Percentiles rank a stretch among this genome's conserved stretches.
Evolutionary conservation across 1,284 basidiomycete species (phyloP).

Genomic region (Lentinula novae-zelandiae): DNA sequence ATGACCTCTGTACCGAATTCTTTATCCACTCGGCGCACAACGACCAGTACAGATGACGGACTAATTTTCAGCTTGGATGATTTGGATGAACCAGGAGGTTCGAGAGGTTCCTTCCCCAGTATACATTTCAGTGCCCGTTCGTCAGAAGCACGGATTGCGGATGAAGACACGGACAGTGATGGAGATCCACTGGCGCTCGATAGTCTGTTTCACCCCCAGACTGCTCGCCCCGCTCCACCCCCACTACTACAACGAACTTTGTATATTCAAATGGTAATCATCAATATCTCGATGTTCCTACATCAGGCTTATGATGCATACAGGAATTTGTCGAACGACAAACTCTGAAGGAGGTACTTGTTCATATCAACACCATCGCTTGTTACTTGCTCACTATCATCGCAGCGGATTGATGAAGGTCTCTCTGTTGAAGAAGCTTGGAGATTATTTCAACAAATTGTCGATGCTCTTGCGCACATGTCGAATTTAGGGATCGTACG

Average conservation of each 20-base stretch:
- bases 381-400: background rate
- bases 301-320: conserved; percentile 5
- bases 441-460: conserved; percentile 86
- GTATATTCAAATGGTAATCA: conserved; percentile 84
- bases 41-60: conserved; percentile 35
- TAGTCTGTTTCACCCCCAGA: conserved; percentile 16
- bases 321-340: conserved; percentile 88
- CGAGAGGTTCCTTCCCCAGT: conserved; percentile 68
- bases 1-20: conserved; percentile 49
- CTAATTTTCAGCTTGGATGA: conserved; percentile 44
- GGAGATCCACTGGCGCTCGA: conserved; percentile 41
- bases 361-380: background rate
- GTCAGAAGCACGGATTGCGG: conserved; percentile 29
- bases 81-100: conserved; percentile 46
- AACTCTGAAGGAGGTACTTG: conserved; percentile 70
- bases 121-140: conserved; percentile 66
- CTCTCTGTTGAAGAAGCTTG: conserved; percentile 84
- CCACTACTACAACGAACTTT: conserved; percentile 58
- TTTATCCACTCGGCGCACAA: conserved; percentile 15
- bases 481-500: conserved; percentile 78
- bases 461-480: conserved; percentile 94
- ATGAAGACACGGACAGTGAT: conserved; percentile 29
- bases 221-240: conserved; percentile 21
- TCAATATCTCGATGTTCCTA: background rate
- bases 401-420: conserved; percentile 74